Conservation (phyloP, 2,329 filamentous ascomycete species). For the Ilyonectria mors-panacis region DNA sequence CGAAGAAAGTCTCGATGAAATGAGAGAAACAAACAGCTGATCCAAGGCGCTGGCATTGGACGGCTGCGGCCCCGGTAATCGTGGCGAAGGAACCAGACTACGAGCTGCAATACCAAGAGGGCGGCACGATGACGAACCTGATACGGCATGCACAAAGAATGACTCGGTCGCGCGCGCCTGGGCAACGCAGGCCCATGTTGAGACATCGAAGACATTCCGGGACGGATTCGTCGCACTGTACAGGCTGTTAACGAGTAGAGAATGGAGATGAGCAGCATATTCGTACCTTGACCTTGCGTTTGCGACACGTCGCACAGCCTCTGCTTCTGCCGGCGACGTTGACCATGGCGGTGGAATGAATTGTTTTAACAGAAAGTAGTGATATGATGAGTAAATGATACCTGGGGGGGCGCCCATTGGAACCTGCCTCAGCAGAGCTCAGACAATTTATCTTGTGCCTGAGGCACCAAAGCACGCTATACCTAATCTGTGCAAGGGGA, state of each 20-base stretch:
- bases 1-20: constrained; percentile 32
- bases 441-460: no score
- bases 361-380: no score
- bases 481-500: no score
- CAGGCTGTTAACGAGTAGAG: not conserved
- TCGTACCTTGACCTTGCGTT: constrained; percentile 28
- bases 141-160: constrained; percentile 27
- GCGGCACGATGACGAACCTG: not conserved
- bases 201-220: constrained; percentile 28
- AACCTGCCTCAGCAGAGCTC: no score
- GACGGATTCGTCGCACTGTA: constrained; percentile 21
- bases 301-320: constrained; percentile 31
- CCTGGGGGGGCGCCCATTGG: no score
- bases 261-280: not conserved
- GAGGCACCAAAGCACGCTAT: no score
- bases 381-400: no score
- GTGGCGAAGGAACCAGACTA: not conserved
- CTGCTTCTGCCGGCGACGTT: constrained; percentile 30
- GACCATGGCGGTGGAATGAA: constrained; percentile 18
- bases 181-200: constrained; percentile 26
- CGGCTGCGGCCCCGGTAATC: constrained; percentile 15
- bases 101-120: not conserved
- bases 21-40: constrained; percentile 27
- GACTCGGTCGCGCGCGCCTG: constrained; percentile 20
- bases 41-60: constrained; percentile 23